A percentile compares a stretch with the other conserved stretches of the same genome.
Evolutionary conservation across 176 grass and related monocot species (phyloP).

Genomic region (Musa beccarii): DNA sequence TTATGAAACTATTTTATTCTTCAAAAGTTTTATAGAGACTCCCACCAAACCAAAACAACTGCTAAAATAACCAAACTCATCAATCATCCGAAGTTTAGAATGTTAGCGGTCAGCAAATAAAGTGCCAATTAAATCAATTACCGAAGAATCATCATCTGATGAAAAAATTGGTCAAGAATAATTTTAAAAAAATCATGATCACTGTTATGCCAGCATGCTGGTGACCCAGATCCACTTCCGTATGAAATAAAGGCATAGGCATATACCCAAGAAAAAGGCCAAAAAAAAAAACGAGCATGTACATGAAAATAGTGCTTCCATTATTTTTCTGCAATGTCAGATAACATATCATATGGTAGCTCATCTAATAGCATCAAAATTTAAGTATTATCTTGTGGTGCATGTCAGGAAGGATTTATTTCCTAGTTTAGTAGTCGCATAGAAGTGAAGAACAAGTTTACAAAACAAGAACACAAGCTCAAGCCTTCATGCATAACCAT

Average conservation of each 20-base stretch:
- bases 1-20: not conserved
- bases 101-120: not conserved
- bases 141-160: not conserved
- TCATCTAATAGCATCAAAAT: too few relatives aligned
- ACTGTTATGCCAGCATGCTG: not conserved
- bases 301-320: not conserved
- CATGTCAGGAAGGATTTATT: too few relatives aligned
- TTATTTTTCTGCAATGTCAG: too few relatives aligned
- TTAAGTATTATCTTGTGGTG: too few relatives aligned
- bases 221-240: not conserved
- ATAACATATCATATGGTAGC: not conserved
- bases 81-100: not conserved
- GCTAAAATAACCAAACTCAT: not conserved
- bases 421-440: not conserved
- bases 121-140: not conserved
- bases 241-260: not conserved
- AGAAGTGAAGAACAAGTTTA: not conserved
- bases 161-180: not conserved
- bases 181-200: not conserved
- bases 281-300: not conserved
- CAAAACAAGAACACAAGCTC: not conserved
- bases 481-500: not conserved
- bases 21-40: not conserved
- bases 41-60: not conserved
- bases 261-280: too few relatives aligned